Base-by-base conservation (phyloP, 2,329 filamentous ascomycete species). In the Aspergillus caelatus region DNA sequence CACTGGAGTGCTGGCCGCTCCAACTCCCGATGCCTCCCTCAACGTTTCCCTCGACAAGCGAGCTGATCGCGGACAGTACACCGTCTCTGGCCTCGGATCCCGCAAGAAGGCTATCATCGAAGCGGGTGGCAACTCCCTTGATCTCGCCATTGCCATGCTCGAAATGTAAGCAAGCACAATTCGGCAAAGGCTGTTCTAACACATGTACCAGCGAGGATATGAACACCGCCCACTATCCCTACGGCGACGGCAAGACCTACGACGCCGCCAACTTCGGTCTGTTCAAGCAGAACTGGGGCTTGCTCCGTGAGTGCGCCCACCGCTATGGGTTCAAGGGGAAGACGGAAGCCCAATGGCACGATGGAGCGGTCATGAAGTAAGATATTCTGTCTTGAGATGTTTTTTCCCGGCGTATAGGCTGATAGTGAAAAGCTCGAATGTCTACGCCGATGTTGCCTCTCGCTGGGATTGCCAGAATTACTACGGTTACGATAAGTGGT, bases 71-170 rank as follows among this genome's bases (percentile, higher is more conserved):
- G 48, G 48, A 3, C 28, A 32, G 34, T 52, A 32, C 48, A 52
- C 14, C 28, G 48, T 52, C 26, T 10, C 48, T 12, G 28, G 28
- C 28, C 19, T 52, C 14, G 67, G 71, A 16, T 16, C 61, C 12
- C 68, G 66, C 45, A 76, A 75, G 61, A 58, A 71, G 54, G 68
- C 67, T 3, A 67, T 75, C 46, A 57, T 69, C 19, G 63, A 57
- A 19, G 69, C 68, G 4, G 72, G 73, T 10, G 74, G 72, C 5
- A 70, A 66, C 62, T 70, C 70, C n/a, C 64, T 74, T 3, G 74
- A 76, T 55, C 53, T 75, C 1, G 74, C 73, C 32, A 75, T 76
- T 57, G 73, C 74, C 8, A 75, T 75, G 73, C 67, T 76, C 12
- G 72, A 76, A 61, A 73, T 70, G 36, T 70, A 72, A 54, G 65